These are phyloP conservation scores for Sparassis latifolia DNA, from an alignment of 1,284 basidiomycete genomes.

Conservation along the genomic window DNA sequence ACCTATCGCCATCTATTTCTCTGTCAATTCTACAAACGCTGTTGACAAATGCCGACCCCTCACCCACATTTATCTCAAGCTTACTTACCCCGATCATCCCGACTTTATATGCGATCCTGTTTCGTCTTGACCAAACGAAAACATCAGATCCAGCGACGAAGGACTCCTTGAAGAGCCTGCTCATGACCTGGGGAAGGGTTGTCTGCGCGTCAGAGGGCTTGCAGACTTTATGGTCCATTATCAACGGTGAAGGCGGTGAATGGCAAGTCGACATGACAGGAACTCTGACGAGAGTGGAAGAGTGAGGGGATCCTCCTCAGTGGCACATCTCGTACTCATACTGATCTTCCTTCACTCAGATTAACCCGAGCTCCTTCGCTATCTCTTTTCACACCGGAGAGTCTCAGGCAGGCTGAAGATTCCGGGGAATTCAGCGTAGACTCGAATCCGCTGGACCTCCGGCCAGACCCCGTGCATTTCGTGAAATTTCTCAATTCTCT, in stretches of 20 bases:
- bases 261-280: constrained; percentile 56
- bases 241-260: constrained; percentile 44
- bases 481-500: constrained; percentile 58
- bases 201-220: constrained; percentile 46
- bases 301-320: constrained; percentile 25
- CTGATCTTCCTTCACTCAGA: constrained; percentile 10
- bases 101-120: constrained; percentile 59
- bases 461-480: constrained; percentile 67
- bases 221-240: constrained; percentile 53
- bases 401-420: constrained; percentile 34
- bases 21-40: constrained; percentile 48
- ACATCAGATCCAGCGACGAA: constrained; percentile 56
- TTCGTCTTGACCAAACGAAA: constrained; percentile 44
- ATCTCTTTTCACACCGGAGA: constrained; percentile 46
- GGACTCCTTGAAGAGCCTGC: constrained; percentile 50
- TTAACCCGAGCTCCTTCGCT: constrained; percentile 24
- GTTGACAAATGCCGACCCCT: constrained; percentile 72
- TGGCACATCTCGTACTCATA: not conserved
- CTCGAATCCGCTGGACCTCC: constrained; percentile 56
- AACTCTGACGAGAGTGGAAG: constrained; percentile 34
- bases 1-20: constrained; percentile 27
- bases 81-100: constrained; percentile 66
- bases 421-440: constrained; percentile 42
- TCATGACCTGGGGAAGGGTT: constrained; percentile 72
- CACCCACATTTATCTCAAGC: constrained; percentile 56